These are phyloP conservation scores for Cercospora nicotianae DNA, from an alignment of 2,329 filamentous ascomycete species.

Conservation along the genomic window DNA sequence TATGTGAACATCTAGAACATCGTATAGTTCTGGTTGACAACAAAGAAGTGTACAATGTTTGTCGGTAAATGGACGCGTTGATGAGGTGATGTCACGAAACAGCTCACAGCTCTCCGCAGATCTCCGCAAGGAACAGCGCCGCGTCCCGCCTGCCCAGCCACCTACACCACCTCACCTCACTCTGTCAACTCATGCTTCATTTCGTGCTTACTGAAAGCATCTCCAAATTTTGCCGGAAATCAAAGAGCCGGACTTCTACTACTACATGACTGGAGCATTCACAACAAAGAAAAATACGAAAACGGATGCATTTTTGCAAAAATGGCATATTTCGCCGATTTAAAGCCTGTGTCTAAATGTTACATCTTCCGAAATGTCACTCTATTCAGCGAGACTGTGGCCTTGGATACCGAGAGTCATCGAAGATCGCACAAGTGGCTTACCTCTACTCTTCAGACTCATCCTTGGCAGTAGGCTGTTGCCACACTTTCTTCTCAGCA, in stretches of 20 bases:
- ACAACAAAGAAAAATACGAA: neutral
- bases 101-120: slow-evolving; percentile 1
- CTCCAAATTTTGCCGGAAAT: neutral
- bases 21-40: neutral
- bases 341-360: neutral
- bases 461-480: neutral
- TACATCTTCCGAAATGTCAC: neutral
- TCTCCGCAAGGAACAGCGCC: neutral
- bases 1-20: neutral
- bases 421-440: neutral
- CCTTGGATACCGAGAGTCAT: neutral
- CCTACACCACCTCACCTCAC: neutral
- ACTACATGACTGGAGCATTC: too few species aligned
- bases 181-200: neutral
- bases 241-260: neutral
- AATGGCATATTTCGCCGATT: neutral
- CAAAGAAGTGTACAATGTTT: neutral
- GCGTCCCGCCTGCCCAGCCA: neutral
- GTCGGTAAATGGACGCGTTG: neutral
- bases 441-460: neutral
- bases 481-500: neutral
- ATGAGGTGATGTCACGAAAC: neutral
- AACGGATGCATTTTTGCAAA: neutral
- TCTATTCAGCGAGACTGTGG: neutral
- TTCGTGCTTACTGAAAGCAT: neutral